phyloP scores from a whole-genome alignment of 192 early-diverging fungal species.

The Helicostylum pulchrum region DNA sequence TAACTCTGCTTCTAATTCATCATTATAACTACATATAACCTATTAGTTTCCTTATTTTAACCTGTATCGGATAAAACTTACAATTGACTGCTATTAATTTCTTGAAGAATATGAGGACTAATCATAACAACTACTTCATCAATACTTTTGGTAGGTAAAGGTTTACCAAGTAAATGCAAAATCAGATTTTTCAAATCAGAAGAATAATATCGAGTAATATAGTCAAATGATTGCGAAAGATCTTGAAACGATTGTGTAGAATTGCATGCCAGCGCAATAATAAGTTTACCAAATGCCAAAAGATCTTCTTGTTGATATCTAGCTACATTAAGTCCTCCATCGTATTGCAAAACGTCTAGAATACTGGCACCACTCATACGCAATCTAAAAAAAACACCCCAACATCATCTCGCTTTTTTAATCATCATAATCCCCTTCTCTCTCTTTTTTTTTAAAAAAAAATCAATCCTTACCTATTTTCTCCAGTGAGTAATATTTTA shows the following conservation, averaged over 20 bases:
- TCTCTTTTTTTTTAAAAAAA: background rate
- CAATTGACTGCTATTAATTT: conserved; percentile 65
- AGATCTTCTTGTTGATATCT: conserved; percentile 82
- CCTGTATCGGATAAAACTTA: conserved; percentile 1
- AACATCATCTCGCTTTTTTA: background rate
- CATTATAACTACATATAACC: conserved; percentile 51
- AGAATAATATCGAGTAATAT: conserved; percentile 68
- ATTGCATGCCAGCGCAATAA: conserved; percentile 73
- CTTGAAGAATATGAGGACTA: conserved; percentile 65
- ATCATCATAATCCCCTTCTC: too few relatives aligned
- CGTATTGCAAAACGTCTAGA: conserved; percentile 69
- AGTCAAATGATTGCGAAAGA: conserved; percentile 70
- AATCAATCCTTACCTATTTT: conserved; percentile 58
- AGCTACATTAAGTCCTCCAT: conserved; percentile 58
- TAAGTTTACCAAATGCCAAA: conserved; percentile 72
- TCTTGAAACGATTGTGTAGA: conserved; percentile 62
- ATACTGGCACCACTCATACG: conserved; percentile 69
- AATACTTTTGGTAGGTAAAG: conserved; percentile 64
- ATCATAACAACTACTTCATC: conserved; percentile 78
- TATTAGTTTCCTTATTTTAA: background rate
- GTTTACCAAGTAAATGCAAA: conserved; percentile 72
- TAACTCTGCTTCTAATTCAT: conserved; percentile 77
- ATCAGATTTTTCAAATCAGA: conserved; percentile 81
- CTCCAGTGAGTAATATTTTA: conserved; percentile 81
- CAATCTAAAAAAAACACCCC: conserved; percentile 37